phyloP scores from a whole-genome alignment of 2,329 filamentous ascomycete species.

The Fusarium dlaminii region DNA sequence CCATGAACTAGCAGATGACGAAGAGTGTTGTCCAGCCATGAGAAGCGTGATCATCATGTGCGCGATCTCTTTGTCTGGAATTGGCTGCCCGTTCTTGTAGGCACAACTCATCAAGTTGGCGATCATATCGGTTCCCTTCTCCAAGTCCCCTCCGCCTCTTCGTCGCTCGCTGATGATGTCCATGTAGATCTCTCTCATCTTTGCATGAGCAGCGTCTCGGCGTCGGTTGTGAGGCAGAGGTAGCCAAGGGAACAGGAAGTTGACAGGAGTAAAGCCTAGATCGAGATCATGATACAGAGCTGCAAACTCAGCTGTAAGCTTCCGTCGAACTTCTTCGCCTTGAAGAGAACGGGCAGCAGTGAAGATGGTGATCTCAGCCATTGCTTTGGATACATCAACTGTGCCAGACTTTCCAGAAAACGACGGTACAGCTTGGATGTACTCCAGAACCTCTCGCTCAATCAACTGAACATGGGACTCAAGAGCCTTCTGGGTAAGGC shows the following conservation, averaged over 20 bases:
- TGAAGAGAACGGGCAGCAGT: constrained; percentile 81
- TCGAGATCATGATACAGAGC: constrained; percentile 83
- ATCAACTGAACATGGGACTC: constrained; percentile 76
- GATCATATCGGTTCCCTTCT: constrained; percentile 73
- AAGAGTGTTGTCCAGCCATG: constrained; percentile 87
- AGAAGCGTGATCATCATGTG: constrained; percentile 89
- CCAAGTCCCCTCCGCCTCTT: constrained; percentile 51
- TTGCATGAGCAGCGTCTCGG: constrained; percentile 75
- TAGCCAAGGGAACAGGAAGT: constrained; percentile 83
- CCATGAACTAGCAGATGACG: constrained; percentile 80
- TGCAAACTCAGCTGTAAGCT: constrained; percentile 77
- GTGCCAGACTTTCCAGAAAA: constrained; percentile 70
- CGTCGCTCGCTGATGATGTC: constrained; percentile 75
- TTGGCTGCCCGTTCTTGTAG: constrained; percentile 76
- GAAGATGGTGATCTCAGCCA: constrained; percentile 83
- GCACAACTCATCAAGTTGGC: constrained; percentile 79
- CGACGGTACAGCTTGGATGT: constrained; percentile 64
- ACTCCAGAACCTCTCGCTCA: constrained; percentile 72
- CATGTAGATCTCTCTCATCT: constrained; percentile 76
- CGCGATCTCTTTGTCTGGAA: constrained; percentile 80
- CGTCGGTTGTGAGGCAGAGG: constrained; percentile 80
- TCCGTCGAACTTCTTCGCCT: constrained; percentile 77
- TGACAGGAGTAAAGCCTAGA: constrained; percentile 78
- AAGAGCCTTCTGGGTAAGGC: constrained; percentile 72
- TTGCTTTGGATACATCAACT: constrained; percentile 70